A percentile compares a stretch with the other conserved stretches of the same genome.
Conservation (phyloP, 257 asterid species). For the Anisodus tanguticus region DNA sequence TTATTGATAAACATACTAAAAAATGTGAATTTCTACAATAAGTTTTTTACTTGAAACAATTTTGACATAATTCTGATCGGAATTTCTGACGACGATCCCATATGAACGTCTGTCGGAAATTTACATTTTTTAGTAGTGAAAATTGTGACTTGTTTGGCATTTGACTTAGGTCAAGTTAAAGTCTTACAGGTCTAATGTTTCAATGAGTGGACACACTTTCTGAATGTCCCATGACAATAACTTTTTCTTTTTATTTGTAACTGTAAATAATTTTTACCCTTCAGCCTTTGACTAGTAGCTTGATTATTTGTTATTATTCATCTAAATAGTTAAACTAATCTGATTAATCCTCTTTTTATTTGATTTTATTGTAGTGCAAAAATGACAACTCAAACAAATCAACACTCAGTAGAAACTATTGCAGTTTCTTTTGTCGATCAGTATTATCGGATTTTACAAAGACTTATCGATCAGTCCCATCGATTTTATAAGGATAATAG, state of each 20-base stretch:
- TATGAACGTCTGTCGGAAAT: too few species aligned
- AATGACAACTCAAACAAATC: neutral
- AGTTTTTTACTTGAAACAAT: too few species aligned
- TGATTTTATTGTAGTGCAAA: neutral
- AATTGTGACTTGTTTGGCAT: neutral
- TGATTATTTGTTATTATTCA: too few species aligned
- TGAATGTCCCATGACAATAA: neutral
- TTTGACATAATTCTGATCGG: too few species aligned
- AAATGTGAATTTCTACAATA: too few species aligned
- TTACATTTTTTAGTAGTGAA: neutral
- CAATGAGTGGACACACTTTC: neutral
- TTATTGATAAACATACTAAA: neutral
- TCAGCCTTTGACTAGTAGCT: neutral
- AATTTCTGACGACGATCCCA: too few species aligned
- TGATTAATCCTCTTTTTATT: neutral
- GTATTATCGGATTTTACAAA: neutral
- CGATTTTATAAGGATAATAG: neutral
- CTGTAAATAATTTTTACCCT: neutral
- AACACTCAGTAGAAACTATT: neutral
- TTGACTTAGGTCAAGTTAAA: neutral
- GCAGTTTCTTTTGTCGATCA: neutral
- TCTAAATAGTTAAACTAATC: neutral
- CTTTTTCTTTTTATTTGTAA: too few species aligned
- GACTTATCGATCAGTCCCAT: neutral
- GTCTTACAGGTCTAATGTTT: too few species aligned